Evolutionary conservation across 1,139 yeast species (phyloP), one percentile per base, ranked within the genome.

Genomic region (Sugiyamaella castrensis): DNA sequence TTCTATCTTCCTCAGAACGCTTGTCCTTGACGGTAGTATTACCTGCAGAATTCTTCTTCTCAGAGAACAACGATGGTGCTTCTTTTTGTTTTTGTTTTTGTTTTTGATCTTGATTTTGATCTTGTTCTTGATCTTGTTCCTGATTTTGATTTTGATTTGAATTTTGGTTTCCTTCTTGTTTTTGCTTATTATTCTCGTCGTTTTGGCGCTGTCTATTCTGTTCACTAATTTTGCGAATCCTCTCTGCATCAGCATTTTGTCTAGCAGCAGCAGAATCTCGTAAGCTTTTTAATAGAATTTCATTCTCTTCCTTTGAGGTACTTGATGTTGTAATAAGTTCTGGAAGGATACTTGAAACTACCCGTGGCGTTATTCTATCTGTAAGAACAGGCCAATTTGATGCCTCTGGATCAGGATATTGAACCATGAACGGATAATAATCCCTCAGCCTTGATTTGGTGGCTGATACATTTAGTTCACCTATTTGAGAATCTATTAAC

Each of bases 281-380:
- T 19, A 74, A 52, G 7, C 68, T 65, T n/a, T 61, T 58, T 15
- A 60, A 46, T 10, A 75, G 52, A 26, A 64, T 40, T 37, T 64
- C 65, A 45, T 68, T 66, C 49, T 75, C 79, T 40, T 73, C 74
- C 9, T 56, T 54, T 0, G 76, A 70, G 0, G 75, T 70, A 52
- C 71, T 61, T 7, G 72, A 65, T 7, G 75, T 66, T 39, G 71
- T 71, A 13, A 66, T 57, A 2, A 50, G 39, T 2, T 40, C 39
- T 1, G 71, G 71, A 2, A 69, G 50, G 8, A 64, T 51, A 26
- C 46, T 47, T 1, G 50, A 39, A 1, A 64, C 31, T 13, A 59
- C 60, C 0, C 39, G 28, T 27, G 47, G 40, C 1, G 55, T 51
- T 9, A 68, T 54, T 33, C 57, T 47, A 8, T 48, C 49, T 0